A percentile compares a stretch with the other conserved stretches of the same genome.
phyloP scores from a whole-genome alignment of 345 rosid species.

The Stellera chamaejasme region DNA sequence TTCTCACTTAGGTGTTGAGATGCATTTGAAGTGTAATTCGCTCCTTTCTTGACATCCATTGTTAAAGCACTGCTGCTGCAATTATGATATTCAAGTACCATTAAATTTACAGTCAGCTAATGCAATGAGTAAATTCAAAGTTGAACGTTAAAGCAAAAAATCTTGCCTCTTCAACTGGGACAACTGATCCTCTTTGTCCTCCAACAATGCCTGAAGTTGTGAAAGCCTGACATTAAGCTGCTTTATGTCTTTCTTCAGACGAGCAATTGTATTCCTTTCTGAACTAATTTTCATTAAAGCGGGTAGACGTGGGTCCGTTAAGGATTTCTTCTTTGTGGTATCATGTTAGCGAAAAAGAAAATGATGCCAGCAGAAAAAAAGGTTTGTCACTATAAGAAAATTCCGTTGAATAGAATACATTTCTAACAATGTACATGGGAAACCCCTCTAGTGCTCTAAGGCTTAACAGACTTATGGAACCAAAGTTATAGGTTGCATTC shows the following conservation, averaged over 20 bases:
- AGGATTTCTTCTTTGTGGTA: constrained; percentile 19
- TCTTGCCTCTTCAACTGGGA: constrained; percentile 36
- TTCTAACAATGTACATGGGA: too few relatives aligned
- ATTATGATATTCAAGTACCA: constrained; percentile 13
- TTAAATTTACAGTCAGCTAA: constrained; percentile 8
- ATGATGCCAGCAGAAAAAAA: too few relatives aligned
- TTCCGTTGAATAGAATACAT: too few relatives aligned
- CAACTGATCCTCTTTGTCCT: constrained; percentile 55
- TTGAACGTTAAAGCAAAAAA: background rate
- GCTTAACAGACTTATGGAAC: too few relatives aligned
- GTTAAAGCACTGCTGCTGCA: constrained; percentile 24
- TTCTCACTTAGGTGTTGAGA: constrained; percentile 25
- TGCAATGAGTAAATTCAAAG: constrained; percentile 7
- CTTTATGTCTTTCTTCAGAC: constrained; percentile 46
- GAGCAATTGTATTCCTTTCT: constrained; percentile 40
- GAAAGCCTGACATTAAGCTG: constrained; percentile 50
- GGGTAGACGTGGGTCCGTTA: constrained; percentile 54
- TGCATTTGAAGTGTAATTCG: constrained; percentile 18
- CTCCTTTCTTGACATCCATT: constrained; percentile 20
- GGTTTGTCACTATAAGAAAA: too few relatives aligned
- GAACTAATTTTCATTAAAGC: constrained; percentile 55
- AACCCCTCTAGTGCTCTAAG: too few relatives aligned
- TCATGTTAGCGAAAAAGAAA: background rate
- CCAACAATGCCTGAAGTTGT: constrained; percentile 56
- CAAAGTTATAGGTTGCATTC: too few relatives aligned